A percentile compares a stretch with the other conserved stretches of the same genome.
Conservation (phyloP, 1,284 basidiomycete species). For the Austroboletus niveus region DNA sequence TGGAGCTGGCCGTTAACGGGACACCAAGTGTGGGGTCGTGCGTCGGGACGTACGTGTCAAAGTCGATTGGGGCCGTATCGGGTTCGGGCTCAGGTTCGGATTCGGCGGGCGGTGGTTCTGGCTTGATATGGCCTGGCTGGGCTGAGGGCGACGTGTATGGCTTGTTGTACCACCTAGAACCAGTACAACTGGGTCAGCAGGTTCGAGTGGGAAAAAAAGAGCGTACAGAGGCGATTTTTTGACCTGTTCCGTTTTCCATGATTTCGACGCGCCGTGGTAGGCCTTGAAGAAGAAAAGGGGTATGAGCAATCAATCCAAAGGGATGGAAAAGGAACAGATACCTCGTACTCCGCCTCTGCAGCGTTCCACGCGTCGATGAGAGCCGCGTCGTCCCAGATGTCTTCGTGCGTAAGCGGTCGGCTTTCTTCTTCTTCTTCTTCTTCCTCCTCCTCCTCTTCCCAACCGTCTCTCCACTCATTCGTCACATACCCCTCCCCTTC, state of each 20-base stretch:
- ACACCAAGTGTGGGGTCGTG: constrained; percentile 56
- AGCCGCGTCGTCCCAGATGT: constrained; percentile 82
- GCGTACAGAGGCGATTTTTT: constrained; percentile 71
- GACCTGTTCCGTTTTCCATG: constrained; percentile 67
- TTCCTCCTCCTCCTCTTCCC: constrained; percentile 8
- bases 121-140: constrained; percentile 5
- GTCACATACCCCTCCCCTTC: constrained; percentile 14
- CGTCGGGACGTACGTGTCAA: constrained; percentile 63
- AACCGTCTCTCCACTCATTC: constrained; percentile 3
- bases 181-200: background rate
- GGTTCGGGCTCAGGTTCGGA: constrained; percentile 8
- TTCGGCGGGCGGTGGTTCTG: background rate
- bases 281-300: constrained; percentile 37
- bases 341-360: constrained; percentile 75
- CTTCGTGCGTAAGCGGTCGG: constrained; percentile 62
- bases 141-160: constrained; percentile 41
- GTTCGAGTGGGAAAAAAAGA: background rate
- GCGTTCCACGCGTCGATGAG: constrained; percentile 79
- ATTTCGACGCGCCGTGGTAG: constrained; percentile 65
- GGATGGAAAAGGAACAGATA: constrained; percentile 17
- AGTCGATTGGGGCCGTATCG: constrained; percentile 64
- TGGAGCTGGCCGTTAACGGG: constrained; percentile 15
- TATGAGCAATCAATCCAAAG: background rate
- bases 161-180: constrained; percentile 69
- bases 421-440: constrained; percentile 47